phyloP scores from a whole-genome alignment of 192 early-diverging fungal genomes.

The Coemansia sp. region DNA sequence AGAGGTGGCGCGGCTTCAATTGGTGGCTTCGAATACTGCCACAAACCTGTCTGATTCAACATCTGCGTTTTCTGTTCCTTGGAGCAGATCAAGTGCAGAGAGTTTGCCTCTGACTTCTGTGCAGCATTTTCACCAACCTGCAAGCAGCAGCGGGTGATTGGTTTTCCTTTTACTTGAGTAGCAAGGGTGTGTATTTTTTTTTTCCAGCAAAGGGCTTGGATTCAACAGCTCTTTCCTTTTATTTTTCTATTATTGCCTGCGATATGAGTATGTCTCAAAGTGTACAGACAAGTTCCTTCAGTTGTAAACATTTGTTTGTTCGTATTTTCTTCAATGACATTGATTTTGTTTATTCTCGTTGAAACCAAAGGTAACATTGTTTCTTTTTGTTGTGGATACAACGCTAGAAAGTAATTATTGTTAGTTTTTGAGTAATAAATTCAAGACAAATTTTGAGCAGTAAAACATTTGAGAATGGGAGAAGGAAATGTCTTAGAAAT shows the following conservation, averaged over 20 bases:
- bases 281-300: neutral
- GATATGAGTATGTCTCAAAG: neutral
- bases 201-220: neutral
- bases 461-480: neutral
- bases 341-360: neutral
- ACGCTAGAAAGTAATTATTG: neutral
- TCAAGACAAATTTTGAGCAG: too few species aligned
- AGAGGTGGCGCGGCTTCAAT: slow-evolving; percentile 32
- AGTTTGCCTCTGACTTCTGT: neutral
- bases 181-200: neutral
- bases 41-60: neutral
- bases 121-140: neutral
- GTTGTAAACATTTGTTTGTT: neutral
- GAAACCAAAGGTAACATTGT: neutral
- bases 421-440: neutral
- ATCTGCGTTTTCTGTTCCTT: neutral
- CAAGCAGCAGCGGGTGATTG: neutral
- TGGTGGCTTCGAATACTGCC: neutral
- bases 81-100: neutral
- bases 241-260: neutral
- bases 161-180: neutral
- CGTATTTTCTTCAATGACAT: neutral
- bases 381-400: neutral
- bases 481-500: neutral
- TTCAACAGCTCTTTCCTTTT: neutral